Evolutionary conservation across 495 filamentous ascomycete genomes (phyloP), one percentile per base, ranked within the genome.

Genomic region (Venustampulla echinocandica): DNA sequence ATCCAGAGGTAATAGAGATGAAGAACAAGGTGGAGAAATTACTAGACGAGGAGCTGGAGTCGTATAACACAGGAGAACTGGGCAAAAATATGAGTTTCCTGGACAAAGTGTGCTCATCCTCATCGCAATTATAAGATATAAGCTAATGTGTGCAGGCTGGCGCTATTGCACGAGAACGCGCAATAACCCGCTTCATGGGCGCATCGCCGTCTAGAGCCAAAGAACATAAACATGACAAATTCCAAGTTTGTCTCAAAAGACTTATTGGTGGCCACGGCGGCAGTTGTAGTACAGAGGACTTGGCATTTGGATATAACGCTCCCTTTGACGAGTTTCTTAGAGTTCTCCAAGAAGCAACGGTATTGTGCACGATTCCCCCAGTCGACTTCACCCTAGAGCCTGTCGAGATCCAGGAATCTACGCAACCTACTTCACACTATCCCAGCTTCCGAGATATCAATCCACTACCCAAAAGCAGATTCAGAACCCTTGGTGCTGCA

Each of bases 311-410:
- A 11, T 44, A 44, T 25, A 37, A 27, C 22, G 38, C 36, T 2
- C 20, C 44, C 10, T 47, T 47, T 42, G 11, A 27, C 10, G n/a
- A n/a, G 4, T 52, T 47, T 27, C 1, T 35, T 36, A 37, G 11
- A 7, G 32, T 18, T 25, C 50, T 52, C 18, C 50, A 35, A n/a
- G 38, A 47, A 35, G 37, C 35, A 6, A 52, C 37, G 1, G 10
- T 42, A 27, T 25, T 42, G 2, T 42, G 36, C 18, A 25, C 11
- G 1, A 47, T 47, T 35, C 50, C 50, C 11, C 50, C 50, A 20
- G 30, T 33, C 30, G n/a, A 40, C 21, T 10, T 1, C 10, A 17
- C 30, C 22, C 10, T 14, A 15, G 5, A 27, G 24, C 18, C 14
- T 15, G 5, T 7, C n/a, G 1, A 9, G 15, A 22, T 28, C 22